Base-by-base conservation (phyloP, 139 green algal genomes). In the Chlamydomonas eustigma region DNA sequence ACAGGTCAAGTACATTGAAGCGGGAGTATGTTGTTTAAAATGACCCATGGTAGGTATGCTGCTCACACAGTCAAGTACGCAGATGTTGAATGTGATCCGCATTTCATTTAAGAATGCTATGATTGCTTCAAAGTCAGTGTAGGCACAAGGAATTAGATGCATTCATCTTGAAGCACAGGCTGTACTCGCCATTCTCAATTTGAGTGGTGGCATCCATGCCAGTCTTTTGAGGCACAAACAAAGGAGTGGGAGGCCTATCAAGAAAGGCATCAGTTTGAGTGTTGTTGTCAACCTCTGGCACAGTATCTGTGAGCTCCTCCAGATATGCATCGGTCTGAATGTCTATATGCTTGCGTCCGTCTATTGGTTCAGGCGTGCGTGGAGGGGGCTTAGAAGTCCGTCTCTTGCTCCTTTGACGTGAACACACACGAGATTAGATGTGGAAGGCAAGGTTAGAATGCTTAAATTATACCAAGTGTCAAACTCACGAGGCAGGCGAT, bases 241-340 rank as follows among this genome's bases (percentile, higher is more conserved):
- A 75, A 31, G 92, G 92, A 22, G 90, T 94, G 36, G 89, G 87
- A 0, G 92, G 92, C 1, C 92, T 39, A 75, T 95, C 92, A 64
- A 93, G 82, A 78, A 97, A 95, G 1, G 88, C 71, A 51, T 97
- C 92, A 51, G 92, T 97, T 81, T 97, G 92, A 24, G 90, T 94
- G 2, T 66, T 75, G 33, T 78, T 85, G 36, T 94, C 88, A 25
- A 80, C 76, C 77, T 94, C 91, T 34, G 91, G 88, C 35, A 93
- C 83, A 0, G 79, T 84, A 71, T 95, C 92, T 25, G 83, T 90
- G 68, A 97, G 84, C 82, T 97, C 90, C 81, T 95, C 92, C 34
- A 95, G 74, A 82, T 92, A 94, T 3, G 82, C 71, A 75, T 97
- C 92, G 30, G 92, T 95, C 83, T 94, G 90, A 39, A 94, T 86